Base-by-base conservation (phyloP, 306 rosid species). In the Canavalia gladiata region DNA sequence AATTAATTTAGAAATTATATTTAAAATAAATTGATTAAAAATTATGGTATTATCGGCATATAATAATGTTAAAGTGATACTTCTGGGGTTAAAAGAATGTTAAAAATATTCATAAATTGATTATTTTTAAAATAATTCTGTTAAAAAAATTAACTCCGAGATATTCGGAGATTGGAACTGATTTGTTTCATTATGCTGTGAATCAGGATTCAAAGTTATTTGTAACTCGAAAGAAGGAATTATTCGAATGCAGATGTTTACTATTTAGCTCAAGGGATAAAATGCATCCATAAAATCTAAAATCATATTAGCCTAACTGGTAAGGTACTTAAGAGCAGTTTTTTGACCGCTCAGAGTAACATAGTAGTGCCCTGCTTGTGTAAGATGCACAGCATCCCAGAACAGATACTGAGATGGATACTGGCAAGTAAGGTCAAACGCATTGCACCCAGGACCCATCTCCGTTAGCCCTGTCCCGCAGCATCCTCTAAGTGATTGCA, bases 401-500 rank as follows among this genome's bases (percentile, higher is more conserved):
- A 88, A 88, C 5, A 90, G 7, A 77, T 66, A 85, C 65, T 76
- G 79, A 0, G 90, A 85, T 28, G 90, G 18, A 72, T 88, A 86
- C 0, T 43, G 37, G 59, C 92, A 88, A 46, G 78, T 85, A 28
- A 28, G 58, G 10, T 70, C 83, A 58, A 49, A 11, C 62, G 2
- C 45, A 35, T 78, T 49, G 77, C 90, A 87, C 9, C 84, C 12
- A 11, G 82, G 87, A 54, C 87, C 90, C 56, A 73, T 4, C 83
- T 87, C 90, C 35, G 83, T 1, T 5, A 52, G 9, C 50, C 94
- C 91, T 37, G 94, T 87, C 45, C 88, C 94, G 70, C 90, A 88
- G 65, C 91, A 90, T 80, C 87, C 89, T 80, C 60, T 39, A 56
- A 31, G 75, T 39, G 84, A 77, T 37, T 54, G 35, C 4, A 0